Percentiles rank a stretch among this genome's conserved stretches.
Evolutionary conservation across 2,329 filamentous ascomycete species (phyloP).

Genomic region (Monilinia vaccinii-corymbosi): DNA sequence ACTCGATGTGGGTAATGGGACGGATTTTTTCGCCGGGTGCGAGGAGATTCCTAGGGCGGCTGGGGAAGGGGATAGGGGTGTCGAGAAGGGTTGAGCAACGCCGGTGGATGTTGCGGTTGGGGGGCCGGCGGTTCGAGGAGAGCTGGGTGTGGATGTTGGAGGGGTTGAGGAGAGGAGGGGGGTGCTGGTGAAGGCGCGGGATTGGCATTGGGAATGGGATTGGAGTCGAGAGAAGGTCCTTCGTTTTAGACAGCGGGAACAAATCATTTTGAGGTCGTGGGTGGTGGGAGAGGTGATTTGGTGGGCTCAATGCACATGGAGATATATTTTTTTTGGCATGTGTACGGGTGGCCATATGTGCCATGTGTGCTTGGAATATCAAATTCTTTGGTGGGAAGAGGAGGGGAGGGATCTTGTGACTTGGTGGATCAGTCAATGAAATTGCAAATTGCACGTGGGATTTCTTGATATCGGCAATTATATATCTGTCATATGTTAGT

Average conservation of each 20-base stretch:
- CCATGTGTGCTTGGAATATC: constrained; percentile 19
- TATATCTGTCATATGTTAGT: not conserved
- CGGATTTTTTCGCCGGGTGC: constrained; percentile 5
- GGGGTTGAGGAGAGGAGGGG: constrained; percentile 20
- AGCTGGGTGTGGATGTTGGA: constrained; percentile 15
- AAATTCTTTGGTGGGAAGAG: constrained; percentile 11
- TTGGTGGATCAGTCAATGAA: not conserved
- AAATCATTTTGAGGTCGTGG: constrained; percentile 27
- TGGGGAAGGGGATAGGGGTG: constrained; percentile 25
- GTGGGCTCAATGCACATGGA: constrained; percentile 20
- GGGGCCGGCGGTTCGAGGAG: constrained; percentile 12
- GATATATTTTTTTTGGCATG: constrained; percentile 20
- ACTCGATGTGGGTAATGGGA: constrained; percentile 14
- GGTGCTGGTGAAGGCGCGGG: constrained; percentile 14
- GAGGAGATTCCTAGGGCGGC: constrained; percentile 7
- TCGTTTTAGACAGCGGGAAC: constrained; percentile 40
- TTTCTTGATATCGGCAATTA: not conserved
- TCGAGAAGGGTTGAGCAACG: constrained; percentile 28
- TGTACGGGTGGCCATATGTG: constrained; percentile 17
- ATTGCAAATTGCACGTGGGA: not conserved
- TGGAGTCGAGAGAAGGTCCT: constrained; percentile 23
- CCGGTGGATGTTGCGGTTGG: constrained; percentile 24
- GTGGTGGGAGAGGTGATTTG: constrained; percentile 3
- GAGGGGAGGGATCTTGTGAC: not conserved
- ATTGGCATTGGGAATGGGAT: constrained; percentile 6